Percentiles rank a stretch among this genome's conserved stretches.
These are phyloP conservation scores for Podospora pseudocomata DNA, from an alignment of 495 filamentous ascomycete species.

Conservation along the genomic window DNA sequence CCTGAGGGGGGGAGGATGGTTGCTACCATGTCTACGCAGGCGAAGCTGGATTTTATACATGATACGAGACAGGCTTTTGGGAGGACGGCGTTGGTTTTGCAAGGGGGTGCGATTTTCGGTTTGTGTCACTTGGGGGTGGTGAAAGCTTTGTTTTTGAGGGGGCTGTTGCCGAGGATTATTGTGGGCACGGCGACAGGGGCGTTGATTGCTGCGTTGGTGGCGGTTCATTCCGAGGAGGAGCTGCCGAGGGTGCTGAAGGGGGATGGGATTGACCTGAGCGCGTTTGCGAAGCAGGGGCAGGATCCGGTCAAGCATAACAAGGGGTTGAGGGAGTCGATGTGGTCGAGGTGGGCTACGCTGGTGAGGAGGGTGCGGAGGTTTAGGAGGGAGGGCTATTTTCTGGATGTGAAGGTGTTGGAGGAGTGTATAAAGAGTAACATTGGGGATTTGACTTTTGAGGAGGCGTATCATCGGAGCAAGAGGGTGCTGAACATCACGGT, in stretches of 20 bases:
- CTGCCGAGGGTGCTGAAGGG: conserved; percentile 71
- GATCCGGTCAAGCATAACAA: conserved; percentile 17
- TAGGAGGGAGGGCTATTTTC: conserved; percentile 70
- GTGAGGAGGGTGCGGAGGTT: conserved; percentile 62
- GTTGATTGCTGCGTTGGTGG: conserved; percentile 84
- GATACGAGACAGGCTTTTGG: conserved; percentile 91
- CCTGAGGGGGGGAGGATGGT: conserved; percentile 13
- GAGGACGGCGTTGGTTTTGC: conserved; percentile 77
- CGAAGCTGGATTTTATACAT: conserved; percentile 82
- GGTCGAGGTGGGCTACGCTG: conserved; percentile 54
- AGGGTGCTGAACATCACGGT: conserved; percentile 91
- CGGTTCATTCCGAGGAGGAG: conserved; percentile 85
- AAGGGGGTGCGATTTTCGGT: conserved; percentile 90
- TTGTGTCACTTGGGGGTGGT: conserved; percentile 89
- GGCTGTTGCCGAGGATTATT: conserved; percentile 83
- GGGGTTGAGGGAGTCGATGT: conserved; percentile 21
- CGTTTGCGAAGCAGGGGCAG: conserved; percentile 55
- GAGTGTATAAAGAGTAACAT: conserved; percentile 82
- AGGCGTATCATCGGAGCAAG: conserved; percentile 83
- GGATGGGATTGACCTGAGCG: conserved; percentile 76
- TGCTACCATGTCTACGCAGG: conserved; percentile 63
- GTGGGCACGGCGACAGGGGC: conserved; percentile 88
- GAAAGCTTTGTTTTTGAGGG: conserved; percentile 80
- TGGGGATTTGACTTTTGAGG: conserved; percentile 89
- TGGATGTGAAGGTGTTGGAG: conserved; percentile 78